Evolutionary conservation across 1,284 basidiomycete genomes (phyloP).

Genomic region (Apiotrichum brassicae): DNA sequence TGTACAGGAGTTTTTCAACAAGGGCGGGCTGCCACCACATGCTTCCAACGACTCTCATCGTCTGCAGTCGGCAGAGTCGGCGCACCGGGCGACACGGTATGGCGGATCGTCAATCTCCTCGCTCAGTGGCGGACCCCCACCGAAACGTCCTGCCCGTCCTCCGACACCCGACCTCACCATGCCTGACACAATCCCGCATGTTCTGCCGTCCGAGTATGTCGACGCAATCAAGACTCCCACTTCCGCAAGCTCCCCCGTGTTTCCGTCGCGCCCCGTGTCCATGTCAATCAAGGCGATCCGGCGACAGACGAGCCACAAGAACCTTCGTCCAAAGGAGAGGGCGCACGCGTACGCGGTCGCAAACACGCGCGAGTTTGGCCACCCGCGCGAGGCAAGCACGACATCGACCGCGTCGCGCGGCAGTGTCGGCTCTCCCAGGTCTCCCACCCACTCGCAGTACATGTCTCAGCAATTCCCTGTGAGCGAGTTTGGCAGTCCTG

Average conservation of each 20-base stretch:
- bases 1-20: too few species aligned
- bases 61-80: background rate
- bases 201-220: constrained; percentile 5
- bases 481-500: background rate
- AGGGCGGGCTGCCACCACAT: constrained; percentile 11
- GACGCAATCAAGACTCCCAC: constrained; percentile 5
- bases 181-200: constrained; percentile 3
- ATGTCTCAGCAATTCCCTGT: background rate
- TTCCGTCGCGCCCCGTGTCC: constrained; percentile 2
- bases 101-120: background rate
- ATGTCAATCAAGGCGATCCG: constrained; percentile 1
- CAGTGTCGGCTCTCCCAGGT: background rate
- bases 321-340: background rate
- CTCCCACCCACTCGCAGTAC: background rate
- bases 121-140: background rate
- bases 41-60: background rate
- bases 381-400: background rate
- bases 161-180: constrained; percentile 16
- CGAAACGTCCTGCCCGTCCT: constrained; percentile 11
- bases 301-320: background rate
- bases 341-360: constrained; percentile 6
- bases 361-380: background rate
- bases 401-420: background rate
- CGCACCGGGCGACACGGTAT: background rate
- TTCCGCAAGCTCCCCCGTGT: background rate